Base-by-base conservation (phyloP, 345 rosid species). In the Nephelium lappaceum region DNA sequence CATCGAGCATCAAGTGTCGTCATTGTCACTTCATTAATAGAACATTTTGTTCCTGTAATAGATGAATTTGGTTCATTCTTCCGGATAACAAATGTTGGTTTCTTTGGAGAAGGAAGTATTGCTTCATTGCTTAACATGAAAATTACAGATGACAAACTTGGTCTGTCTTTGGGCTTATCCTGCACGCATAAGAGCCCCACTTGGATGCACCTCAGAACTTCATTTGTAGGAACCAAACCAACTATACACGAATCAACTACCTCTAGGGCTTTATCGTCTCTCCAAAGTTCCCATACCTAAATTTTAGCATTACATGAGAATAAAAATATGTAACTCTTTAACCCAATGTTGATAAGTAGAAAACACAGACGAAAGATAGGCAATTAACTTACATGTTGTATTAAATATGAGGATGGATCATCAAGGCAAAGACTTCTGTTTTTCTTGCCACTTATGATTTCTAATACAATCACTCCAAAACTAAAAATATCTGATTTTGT, bases 281-380 rank as follows among this genome's bases (percentile, higher is more conserved):
- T 78, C 81, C 67, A 78, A 5, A 62, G 69, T 53, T 62, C 43
- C 76, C 77, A 78, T 71, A 51, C 71, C 81, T 78, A 55, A 57
- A 43, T 19, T 19, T 23, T 12, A 16, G 2, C 6, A 0, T 5
- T 23, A 15, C 11, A 19, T 19, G 8, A 19, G 27, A 19, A 60
- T 19, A 51, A n/a, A 60, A 60, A 14, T 15, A 12, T 1, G 2
- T 49, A 2, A 15, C 5, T 18, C 16, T 51, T 41, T 51, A 18
- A 51, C 0, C 1, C 15, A 51, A 51, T 10, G 5, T 15, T 51
- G n/a, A 15, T 51, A 19, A 51, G 10, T 51, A 19, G 18, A 49
- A 49, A 14, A 49, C 5, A 51, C 4, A 15, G 19, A 51, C 1
- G 3, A 51, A 51, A 15, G 57, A 51, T 51, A 15, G 25, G 2